phyloP scores from a whole-genome alignment of 139 green algal genomes.

The Tetradesmus lagerheimii region DNA sequence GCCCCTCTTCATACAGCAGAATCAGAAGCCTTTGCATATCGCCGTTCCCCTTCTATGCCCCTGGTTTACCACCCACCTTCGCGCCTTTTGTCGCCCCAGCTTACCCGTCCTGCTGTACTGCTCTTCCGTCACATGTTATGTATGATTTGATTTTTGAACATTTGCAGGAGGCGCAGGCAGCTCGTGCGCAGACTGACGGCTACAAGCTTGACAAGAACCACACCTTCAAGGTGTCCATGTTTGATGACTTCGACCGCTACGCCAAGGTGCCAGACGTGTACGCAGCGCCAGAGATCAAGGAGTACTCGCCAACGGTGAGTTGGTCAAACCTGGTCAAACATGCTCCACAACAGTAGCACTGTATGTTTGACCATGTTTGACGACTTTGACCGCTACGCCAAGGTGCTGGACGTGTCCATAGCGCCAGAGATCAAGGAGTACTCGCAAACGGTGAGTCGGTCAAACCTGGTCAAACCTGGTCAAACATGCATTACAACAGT shows the following conservation, averaged over 20 bases:
- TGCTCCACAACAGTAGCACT: background rate
- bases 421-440: slow-evolving; percentile 54
- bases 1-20: too few relatives aligned
- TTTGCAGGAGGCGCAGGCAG: slow-evolving; percentile 65
- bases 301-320: slow-evolving; percentile 59
- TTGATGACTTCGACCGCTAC: slow-evolving; percentile 95
- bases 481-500: too few relatives aligned
- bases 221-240: slow-evolving; percentile 91
- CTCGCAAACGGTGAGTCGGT: slow-evolving; percentile 52
- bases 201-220: slow-evolving; percentile 98
- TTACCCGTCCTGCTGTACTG: background rate
- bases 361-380: slow-evolving; percentile 83
- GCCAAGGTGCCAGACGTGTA: slow-evolving; percentile 73
- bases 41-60: too few relatives aligned
- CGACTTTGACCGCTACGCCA: slow-evolving; percentile 89
- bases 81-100: too few relatives aligned
- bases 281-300: slow-evolving; percentile 47
- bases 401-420: slow-evolving; percentile 71
- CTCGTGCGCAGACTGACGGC: slow-evolving; percentile 54
- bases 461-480: too few relatives aligned
- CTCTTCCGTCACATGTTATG: background rate
- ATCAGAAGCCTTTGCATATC: too few relatives aligned
- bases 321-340: background rate
- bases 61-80: too few relatives aligned
- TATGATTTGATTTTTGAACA: background rate